A percentile compares a stretch with the other conserved stretches of the same genome.
These are phyloP conservation scores for Tulasnella sp. DNA, from an alignment of 768 basidiomycete species.

Conservation along the genomic window DNA sequence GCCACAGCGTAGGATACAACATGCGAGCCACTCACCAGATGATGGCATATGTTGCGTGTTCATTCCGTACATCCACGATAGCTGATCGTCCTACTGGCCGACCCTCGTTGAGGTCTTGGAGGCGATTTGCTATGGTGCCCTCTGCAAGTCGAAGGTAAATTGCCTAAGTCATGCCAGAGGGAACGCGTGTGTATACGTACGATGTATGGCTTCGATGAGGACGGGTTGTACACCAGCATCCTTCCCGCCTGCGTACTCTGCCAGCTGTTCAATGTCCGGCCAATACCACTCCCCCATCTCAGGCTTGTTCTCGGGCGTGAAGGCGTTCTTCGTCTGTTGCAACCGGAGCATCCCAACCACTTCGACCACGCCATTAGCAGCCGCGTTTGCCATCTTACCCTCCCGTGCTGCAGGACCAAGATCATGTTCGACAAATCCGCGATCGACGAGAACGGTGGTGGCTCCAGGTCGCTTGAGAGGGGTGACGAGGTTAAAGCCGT, in stretches of 20 bases:
- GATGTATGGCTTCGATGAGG: slow-evolving; percentile 81
- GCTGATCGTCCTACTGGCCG: slow-evolving; percentile 77
- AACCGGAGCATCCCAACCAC: slow-evolving; percentile 81
- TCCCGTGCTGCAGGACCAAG: slow-evolving; percentile 22
- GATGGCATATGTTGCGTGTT: slow-evolving; percentile 87
- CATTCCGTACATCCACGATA: slow-evolving; percentile 79
- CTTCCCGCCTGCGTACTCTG: slow-evolving; percentile 62
- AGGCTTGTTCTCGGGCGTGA: slow-evolving; percentile 83
- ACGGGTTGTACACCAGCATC: slow-evolving; percentile 70
- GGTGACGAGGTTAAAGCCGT: slow-evolving; percentile 80
- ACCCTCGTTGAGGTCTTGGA: slow-evolving; percentile 48
- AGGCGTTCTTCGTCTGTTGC: slow-evolving; percentile 52
- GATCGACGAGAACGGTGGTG: slow-evolving; percentile 80
- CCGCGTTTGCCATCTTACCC: slow-evolving; percentile 19
- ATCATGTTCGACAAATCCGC: slow-evolving; percentile 72
- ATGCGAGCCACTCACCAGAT: slow-evolving; percentile 57
- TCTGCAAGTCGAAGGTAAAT: slow-evolving; percentile 38
- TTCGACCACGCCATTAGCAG: slow-evolving; percentile 45
- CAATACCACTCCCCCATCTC: slow-evolving; percentile 82
- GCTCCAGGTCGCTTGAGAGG: slow-evolving; percentile 69
- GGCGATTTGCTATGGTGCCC: slow-evolving; percentile 69
- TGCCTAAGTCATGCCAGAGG: not conserved
- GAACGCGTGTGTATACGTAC: slow-evolving; percentile 35
- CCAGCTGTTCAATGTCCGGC: slow-evolving; percentile 75
- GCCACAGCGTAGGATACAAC: not conserved